phyloP scores from a whole-genome alignment of 257 asterid species.

The Nicotiana otophora region DNA sequence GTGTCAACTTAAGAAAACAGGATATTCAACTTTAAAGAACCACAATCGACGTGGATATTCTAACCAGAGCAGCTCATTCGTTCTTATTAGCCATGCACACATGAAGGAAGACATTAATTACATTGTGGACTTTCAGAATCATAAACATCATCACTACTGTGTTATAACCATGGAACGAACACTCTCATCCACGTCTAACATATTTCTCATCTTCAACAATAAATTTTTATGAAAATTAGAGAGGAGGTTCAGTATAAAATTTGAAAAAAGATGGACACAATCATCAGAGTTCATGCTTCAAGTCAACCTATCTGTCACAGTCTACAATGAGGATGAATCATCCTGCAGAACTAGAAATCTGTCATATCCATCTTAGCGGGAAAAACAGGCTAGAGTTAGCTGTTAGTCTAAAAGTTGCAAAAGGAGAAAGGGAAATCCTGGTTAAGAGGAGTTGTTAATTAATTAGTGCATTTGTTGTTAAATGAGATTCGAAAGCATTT shows the following conservation, averaged over 20 bases:
- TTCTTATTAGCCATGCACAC: background rate
- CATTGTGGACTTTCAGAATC: background rate
- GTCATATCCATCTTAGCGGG: background rate
- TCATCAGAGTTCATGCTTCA: background rate
- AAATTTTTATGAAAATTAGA: background rate
- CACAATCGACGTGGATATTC: background rate
- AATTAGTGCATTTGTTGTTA: background rate
- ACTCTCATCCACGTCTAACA: background rate
- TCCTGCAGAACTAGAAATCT: background rate
- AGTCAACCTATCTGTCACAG: background rate
- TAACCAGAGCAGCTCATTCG: background rate
- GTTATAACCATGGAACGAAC: background rate
- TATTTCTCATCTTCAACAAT: background rate
- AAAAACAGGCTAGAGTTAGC: background rate
- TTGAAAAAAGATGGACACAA: background rate
- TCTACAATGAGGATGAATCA: constrained; percentile 8
- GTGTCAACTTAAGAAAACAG: background rate
- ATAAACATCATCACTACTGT: background rate
- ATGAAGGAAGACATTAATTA: background rate
- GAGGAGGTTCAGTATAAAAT: background rate
- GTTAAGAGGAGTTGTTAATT: background rate
- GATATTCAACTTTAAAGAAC: background rate
- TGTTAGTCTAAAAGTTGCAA: background rate
- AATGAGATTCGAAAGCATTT: background rate
- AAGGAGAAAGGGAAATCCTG: background rate